Conservation (phyloP, 768 basidiomycete species). For the Chlorophyllum brunneum region DNA sequence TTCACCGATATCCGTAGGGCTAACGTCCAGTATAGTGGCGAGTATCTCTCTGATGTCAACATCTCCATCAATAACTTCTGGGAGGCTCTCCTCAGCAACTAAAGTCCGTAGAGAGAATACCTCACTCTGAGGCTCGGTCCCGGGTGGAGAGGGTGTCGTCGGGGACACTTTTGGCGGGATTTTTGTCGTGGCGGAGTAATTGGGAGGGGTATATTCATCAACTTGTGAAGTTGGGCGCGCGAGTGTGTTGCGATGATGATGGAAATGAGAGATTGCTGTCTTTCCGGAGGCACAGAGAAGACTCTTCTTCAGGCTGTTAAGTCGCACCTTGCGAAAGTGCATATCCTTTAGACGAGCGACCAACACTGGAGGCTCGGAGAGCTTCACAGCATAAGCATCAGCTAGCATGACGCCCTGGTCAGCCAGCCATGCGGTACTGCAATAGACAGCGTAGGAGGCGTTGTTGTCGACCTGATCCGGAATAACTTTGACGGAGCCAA, state of each 20-base stretch:
- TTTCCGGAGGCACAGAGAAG: conserved; percentile 33
- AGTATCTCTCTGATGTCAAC: conserved; percentile 34
- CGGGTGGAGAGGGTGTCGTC: too few species aligned
- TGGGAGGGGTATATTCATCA: too few species aligned
- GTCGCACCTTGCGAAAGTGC: conserved; percentile 52
- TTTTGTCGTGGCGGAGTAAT: too few species aligned
- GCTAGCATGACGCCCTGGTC: conserved; percentile 43
- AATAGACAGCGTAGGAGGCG: conserved; percentile 47
- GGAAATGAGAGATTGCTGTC: too few species aligned
- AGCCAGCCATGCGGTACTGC: conserved; percentile 39
- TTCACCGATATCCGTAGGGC: conserved; percentile 34
- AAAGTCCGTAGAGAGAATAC: conserved; percentile 37
- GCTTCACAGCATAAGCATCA: conserved; percentile 48
- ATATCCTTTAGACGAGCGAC: conserved; percentile 57
- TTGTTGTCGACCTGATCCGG: conserved; percentile 36
- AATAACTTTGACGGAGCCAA: conserved; percentile 46
- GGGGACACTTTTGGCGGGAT: too few species aligned
- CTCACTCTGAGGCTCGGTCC: conserved; percentile 14
- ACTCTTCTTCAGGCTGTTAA: conserved; percentile 44
- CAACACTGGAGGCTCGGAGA: conserved; percentile 31
- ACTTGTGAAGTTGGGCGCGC: too few species aligned
- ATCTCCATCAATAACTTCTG: conserved; percentile 20
- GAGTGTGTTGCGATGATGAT: too few species aligned
- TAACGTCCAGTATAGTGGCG: conserved; percentile 44
- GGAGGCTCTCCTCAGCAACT: conserved; percentile 31